Percentiles rank a stretch among this genome's conserved stretches.
These are phyloP conservation scores for Aureobasidium sp. DNA, from an alignment of 2,329 filamentous ascomycete genomes.

Conservation along the genomic window DNA sequence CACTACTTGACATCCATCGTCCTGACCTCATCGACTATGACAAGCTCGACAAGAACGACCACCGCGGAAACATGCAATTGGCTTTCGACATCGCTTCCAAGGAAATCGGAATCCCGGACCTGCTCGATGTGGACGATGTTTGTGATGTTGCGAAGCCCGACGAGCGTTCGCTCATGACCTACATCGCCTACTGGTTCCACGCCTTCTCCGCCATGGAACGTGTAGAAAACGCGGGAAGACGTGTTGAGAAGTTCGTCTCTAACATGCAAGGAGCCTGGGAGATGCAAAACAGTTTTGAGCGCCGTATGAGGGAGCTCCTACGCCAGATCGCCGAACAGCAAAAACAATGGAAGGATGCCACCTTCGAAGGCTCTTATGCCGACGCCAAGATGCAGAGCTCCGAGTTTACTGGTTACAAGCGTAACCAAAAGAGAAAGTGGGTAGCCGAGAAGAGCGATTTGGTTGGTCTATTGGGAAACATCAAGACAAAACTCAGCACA, in stretches of 20 bases:
- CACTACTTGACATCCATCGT: conserved; percentile 90
- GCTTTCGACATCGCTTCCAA: conserved; percentile 94
- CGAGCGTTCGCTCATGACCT: conserved; percentile 96
- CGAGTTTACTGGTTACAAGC: conserved; percentile 84
- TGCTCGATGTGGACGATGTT: conserved; percentile 96
- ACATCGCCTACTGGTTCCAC: conserved; percentile 99
- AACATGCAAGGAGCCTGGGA: conserved; percentile 99
- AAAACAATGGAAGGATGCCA: conserved; percentile 67
- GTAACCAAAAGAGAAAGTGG: conserved; percentile 85
- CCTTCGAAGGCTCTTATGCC: conserved; percentile 83
- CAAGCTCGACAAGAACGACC: conserved; percentile 84
- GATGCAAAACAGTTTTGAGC: conserved; percentile 96
- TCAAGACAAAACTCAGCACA: conserved; percentile 96
- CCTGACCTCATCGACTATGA: conserved; percentile 98
- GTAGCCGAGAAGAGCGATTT: conserved; percentile 97
- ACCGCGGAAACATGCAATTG: conserved; percentile 93
- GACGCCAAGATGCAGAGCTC: conserved; percentile 84
- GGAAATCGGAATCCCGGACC: conserved; percentile 92
- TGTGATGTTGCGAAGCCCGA: conserved; percentile 95
- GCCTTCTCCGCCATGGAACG: conserved; percentile 98
- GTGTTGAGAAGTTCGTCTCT: conserved; percentile 96
- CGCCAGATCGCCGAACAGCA: conserved; percentile 67
- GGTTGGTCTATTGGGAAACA: conserved; percentile 87
- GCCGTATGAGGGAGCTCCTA: conserved; percentile 78
- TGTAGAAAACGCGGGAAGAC: conserved; percentile 90